Percentiles rank a stretch among this genome's conserved stretches.
Evolutionary conservation across 148 eudicot genomes (phyloP).

Genomic region (Chenopodium formosanum): DNA sequence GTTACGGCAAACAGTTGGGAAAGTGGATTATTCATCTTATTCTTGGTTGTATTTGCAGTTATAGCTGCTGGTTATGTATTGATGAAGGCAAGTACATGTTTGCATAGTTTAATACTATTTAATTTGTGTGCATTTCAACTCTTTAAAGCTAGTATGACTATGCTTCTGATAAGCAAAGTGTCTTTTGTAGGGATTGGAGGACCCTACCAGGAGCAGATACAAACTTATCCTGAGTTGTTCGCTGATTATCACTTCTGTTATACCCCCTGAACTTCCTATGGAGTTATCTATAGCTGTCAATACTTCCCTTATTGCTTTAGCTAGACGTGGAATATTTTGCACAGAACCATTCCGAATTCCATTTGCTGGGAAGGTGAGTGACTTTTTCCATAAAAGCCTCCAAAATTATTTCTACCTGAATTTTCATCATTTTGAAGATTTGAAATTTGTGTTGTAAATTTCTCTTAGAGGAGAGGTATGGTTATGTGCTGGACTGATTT

Average conservation of each 20-base stretch:
- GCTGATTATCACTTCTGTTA: conserved; percentile 92
- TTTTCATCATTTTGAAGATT: background rate
- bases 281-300: conserved; percentile 98
- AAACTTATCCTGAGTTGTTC: conserved; percentile 94
- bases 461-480: background rate
- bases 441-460: background rate
- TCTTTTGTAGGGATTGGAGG: conserved; percentile 81
- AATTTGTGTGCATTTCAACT: background rate
- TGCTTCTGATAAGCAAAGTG: conserved; percentile 18
- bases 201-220: conserved; percentile 97
- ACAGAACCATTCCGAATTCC: conserved; percentile 98
- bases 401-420: background rate
- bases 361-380: conserved; percentile 91
- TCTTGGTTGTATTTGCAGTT: conserved; percentile 89
- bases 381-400: too few relatives aligned
- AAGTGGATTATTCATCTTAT: conserved; percentile 91
- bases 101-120: background rate
- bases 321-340: conserved; percentile 88
- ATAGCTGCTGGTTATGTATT: conserved; percentile 99
- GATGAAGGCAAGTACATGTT: conserved; percentile 62
- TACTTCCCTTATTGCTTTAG: conserved; percentile 94
- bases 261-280: conserved; percentile 99
- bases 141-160: background rate
- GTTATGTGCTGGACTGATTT: background rate
- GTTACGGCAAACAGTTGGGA: conserved; percentile 99